Evolutionary conservation across 345 rosid genomes (phyloP).

Genomic region (Clarkia xantiana): DNA sequence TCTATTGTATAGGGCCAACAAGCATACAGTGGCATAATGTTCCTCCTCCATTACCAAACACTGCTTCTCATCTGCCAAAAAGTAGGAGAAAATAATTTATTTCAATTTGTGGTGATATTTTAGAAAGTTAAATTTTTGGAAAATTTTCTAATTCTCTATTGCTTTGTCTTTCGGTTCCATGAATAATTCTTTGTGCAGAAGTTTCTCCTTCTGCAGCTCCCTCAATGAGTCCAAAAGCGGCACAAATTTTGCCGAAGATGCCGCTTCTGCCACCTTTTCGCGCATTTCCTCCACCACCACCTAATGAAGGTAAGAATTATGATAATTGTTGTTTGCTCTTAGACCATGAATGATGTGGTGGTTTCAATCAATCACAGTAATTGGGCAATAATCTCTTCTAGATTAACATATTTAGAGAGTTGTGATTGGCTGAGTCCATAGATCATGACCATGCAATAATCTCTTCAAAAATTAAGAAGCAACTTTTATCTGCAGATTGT

Average conservation of each 20-base stretch:
- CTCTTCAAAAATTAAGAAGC: too few relatives aligned
- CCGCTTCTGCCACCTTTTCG: constrained; percentile 46
- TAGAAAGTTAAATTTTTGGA: constrained; percentile 4
- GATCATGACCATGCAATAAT: too few relatives aligned
- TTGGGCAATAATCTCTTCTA: too few relatives aligned
- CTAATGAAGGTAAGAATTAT: constrained; percentile 53
- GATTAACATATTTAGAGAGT: too few relatives aligned
- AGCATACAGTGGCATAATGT: constrained; percentile 22
- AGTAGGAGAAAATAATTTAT: constrained; percentile 14
- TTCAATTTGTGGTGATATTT: neutral
- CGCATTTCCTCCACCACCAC: constrained; percentile 89
- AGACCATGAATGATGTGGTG: too few relatives aligned
- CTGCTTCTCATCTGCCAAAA: constrained; percentile 24
- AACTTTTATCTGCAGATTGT: constrained; percentile 43
- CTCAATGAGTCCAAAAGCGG: constrained; percentile 27
- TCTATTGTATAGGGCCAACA: constrained; percentile 25
- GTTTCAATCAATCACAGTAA: too few relatives aligned
- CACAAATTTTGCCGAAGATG: constrained; percentile 11
- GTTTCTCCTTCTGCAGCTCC: constrained; percentile 30
- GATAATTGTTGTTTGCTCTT: neutral
- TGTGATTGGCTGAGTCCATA: too few relatives aligned
- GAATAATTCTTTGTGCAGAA: constrained; percentile 17
- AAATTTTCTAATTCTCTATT: constrained; percentile 18
- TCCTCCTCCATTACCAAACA: constrained; percentile 33
- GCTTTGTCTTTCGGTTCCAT: constrained; percentile 11